Evolutionary conservation across 2,329 filamentous ascomycete species (phyloP).

Genomic region (Colletotrichum truncatum): DNA sequence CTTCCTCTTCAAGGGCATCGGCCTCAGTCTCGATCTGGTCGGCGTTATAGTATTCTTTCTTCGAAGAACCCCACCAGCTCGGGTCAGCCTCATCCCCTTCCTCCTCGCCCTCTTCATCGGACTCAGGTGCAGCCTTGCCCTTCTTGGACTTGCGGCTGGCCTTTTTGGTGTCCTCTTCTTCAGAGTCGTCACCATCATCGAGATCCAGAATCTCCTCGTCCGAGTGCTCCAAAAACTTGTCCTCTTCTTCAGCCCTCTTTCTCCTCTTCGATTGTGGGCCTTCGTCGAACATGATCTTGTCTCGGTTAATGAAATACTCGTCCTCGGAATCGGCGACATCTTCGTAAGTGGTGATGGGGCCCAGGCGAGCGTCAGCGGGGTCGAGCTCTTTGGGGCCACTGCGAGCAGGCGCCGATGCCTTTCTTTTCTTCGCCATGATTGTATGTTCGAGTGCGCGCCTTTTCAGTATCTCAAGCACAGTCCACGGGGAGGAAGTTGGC

Average conservation of each 20-base stretch:
- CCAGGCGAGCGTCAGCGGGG: slow-evolving; percentile 68
- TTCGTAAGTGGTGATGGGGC: slow-evolving; percentile 71
- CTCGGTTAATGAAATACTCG: slow-evolving; percentile 87
- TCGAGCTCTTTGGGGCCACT: slow-evolving; percentile 65
- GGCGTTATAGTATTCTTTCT: slow-evolving; percentile 91
- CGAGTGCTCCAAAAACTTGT: slow-evolving; percentile 65
- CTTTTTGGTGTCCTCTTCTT: slow-evolving; percentile 45
- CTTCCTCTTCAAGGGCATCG: slow-evolving; percentile 88
- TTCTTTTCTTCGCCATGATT: slow-evolving; percentile 74
- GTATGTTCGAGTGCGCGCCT: slow-evolving; percentile 13
- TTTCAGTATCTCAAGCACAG: too few species aligned
- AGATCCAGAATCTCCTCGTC: slow-evolving; percentile 68
- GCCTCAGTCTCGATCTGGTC: slow-evolving; percentile 74
- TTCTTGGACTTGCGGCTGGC: slow-evolving; percentile 43
- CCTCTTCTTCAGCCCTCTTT: slow-evolving; percentile 75
- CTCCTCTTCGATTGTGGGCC: slow-evolving; percentile 80
- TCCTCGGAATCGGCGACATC: slow-evolving; percentile 95
- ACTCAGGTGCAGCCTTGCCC: slow-evolving; percentile 35
- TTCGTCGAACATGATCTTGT: slow-evolving; percentile 88
- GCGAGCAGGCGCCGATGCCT: slow-evolving; percentile 64
- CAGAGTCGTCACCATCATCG: slow-evolving; percentile 54
- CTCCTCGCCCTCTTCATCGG: slow-evolving; percentile 53
- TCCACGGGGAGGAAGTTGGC: background rate
- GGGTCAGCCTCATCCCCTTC: slow-evolving; percentile 67
- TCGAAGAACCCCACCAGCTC: slow-evolving; percentile 87